Conservation (phyloP, 345 rosid genomes). For the Capsella bursapastoris region DNA sequence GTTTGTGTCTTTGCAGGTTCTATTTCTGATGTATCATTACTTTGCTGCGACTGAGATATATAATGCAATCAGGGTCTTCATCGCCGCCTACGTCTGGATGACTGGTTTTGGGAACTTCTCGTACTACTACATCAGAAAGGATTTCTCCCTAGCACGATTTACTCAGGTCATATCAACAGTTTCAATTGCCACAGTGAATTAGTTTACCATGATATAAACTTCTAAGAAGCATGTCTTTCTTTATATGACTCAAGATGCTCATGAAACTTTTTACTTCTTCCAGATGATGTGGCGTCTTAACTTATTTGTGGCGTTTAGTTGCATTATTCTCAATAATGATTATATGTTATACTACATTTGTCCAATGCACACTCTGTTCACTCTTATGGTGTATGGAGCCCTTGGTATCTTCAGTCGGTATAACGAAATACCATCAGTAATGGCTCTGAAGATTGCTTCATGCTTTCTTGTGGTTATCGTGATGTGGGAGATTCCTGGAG, state of each 20-base stretch:
- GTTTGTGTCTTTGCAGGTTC: conserved; percentile 57
- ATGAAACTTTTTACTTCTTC: conserved; percentile 42
- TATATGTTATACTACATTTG: conserved; percentile 96
- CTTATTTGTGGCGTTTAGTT: conserved; percentile 86
- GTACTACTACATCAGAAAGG: conserved; percentile 91
- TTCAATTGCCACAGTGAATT: conserved; percentile 13
- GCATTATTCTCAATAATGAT: conserved; percentile 91
- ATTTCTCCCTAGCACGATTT: conserved; percentile 90
- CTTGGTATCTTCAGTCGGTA: conserved; percentile 83
- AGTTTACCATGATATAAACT: conserved; percentile 23
- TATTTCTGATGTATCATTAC: conserved; percentile 96
- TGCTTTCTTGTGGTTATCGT: conserved; percentile 88
- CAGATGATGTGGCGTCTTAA: conserved; percentile 99
- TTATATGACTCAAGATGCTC: conserved; percentile 23
- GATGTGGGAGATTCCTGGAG: conserved; percentile 97
- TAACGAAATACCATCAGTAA: conserved; percentile 88
- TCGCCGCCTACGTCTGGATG: conserved; percentile 99
- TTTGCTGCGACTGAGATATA: conserved; percentile 95
- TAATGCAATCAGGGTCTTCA: conserved; percentile 92
- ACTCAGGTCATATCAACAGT: conserved; percentile 69
- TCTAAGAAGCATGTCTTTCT: conserved; percentile 14
- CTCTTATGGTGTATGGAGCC: conserved; percentile 96
- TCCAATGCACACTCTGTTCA: conserved; percentile 99
- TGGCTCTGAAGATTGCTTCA: conserved; percentile 76
- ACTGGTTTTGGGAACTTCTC: conserved; percentile 99